A percentile compares a stretch with the other conserved stretches of the same genome.
phyloP scores from a whole-genome alignment of 225 moss, liverwort and hornwort species.

The Ulota crispa region DNA sequence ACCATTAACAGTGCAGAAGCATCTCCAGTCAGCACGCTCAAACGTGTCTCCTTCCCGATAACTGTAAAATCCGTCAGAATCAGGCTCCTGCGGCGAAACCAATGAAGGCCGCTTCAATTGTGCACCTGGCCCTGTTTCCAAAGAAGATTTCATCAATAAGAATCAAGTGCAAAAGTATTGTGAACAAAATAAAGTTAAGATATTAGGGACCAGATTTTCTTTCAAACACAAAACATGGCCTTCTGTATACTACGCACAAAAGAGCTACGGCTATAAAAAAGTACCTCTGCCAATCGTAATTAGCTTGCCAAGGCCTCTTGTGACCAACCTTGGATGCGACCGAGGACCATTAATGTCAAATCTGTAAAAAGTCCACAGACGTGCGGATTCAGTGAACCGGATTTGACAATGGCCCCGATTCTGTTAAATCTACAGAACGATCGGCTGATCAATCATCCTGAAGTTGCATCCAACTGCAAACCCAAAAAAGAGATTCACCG shows the following conservation, averaged over 20 bases:
- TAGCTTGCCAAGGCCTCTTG: slow-evolving; percentile 64
- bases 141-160: neutral
- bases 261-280: neutral
- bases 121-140: slow-evolving; percentile 56
- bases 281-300: slow-evolving; percentile 78
- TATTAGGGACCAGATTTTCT: neutral
- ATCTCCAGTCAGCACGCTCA: slow-evolving; percentile 78
- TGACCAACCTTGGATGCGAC: slow-evolving; percentile 51
- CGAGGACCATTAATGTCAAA: slow-evolving; percentile 75
- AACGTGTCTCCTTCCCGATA: slow-evolving; percentile 70
- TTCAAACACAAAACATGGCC: neutral
- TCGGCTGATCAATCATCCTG: neutral
- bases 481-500: neutral
- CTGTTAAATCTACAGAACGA: neutral
- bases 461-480: neutral
- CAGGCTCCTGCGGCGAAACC: slow-evolving; percentile 56
- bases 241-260: neutral
- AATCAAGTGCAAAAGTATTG: neutral
- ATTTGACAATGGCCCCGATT: neutral
- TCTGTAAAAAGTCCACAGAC: slow-evolving; percentile 27
- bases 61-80: slow-evolving; percentile 56
- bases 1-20: slow-evolving; percentile 77
- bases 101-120: slow-evolving; percentile 59
- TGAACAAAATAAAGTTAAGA: neutral
- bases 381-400: neutral